Percentiles rank a stretch among this genome's conserved stretches.
Conservation (phyloP, 345 rosid genomes). For the Eucalyptus dawsonii region DNA sequence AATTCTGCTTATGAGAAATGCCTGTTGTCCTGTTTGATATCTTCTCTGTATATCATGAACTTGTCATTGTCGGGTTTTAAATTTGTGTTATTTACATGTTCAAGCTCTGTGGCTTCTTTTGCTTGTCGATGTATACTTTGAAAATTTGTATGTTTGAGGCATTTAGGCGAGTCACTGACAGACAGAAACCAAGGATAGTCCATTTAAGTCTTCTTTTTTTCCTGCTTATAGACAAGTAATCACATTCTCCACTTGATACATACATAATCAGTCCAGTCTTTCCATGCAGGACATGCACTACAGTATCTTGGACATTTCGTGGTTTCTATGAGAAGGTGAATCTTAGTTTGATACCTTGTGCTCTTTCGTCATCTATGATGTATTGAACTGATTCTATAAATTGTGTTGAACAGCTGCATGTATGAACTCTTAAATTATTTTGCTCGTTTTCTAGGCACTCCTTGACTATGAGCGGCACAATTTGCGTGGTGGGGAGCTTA, state of each 20-base stretch:
- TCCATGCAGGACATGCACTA: constrained; percentile 57
- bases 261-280: not conserved
- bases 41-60: not conserved
- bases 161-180: not conserved
- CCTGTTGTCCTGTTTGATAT: not conserved
- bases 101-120: not conserved
- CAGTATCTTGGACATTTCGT: constrained; percentile 73
- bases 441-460: constrained; percentile 42
- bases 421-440: not conserved
- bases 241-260: not conserved
- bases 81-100: not conserved
- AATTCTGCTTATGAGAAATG: not conserved
- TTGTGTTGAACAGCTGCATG: not conserved
- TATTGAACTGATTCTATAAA: not conserved
- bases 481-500: constrained; percentile 47
- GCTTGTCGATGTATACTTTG: not conserved
- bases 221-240: not conserved
- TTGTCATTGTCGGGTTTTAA: not conserved
- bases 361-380: not conserved
- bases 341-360: not conserved
- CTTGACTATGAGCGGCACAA: constrained; percentile 88
- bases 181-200: not conserved
- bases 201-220: not conserved
- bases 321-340: constrained; percentile 71
- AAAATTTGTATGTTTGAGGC: not conserved